A percentile compares a stretch with the other conserved stretches of the same genome.
Conservation (phyloP, 75 land plant genomes). For the Picea glauca region DNA sequence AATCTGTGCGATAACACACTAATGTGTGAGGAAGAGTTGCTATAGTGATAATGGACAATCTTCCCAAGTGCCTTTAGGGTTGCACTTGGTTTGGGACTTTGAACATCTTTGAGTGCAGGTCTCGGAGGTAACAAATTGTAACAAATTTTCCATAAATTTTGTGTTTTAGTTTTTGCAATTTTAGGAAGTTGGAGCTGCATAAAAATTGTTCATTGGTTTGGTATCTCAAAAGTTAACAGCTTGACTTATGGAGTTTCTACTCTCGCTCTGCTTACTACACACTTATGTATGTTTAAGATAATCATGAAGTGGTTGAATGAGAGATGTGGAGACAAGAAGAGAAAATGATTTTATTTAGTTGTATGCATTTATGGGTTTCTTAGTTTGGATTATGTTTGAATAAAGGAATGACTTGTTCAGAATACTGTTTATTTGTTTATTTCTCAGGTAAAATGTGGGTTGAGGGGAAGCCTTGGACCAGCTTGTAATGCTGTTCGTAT, state of each 20-base stretch:
- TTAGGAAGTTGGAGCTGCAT: not conserved
- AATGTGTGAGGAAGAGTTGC: too few species aligned
- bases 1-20: too few species aligned
- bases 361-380: not conserved
- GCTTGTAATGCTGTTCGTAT: conserved; percentile 61
- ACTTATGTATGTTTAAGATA: not conserved
- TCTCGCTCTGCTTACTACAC: not conserved
- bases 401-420: not conserved
- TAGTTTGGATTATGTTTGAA: not conserved
- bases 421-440: not conserved
- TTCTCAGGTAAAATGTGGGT: conserved; percentile 44
- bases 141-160: not conserved
- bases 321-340: too few species aligned
- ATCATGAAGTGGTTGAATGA: not conserved
- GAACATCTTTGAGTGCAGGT: too few species aligned
- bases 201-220: not conserved
- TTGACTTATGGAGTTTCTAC: not conserved
- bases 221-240: not conserved
- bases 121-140: not conserved
- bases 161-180: not conserved
- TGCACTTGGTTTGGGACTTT: too few species aligned
- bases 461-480: conserved; percentile 48
- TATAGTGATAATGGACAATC: too few species aligned
- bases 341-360: not conserved
- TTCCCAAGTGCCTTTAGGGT: too few species aligned